A percentile compares a stretch with the other conserved stretches of the same genome.
phyloP scores from a whole-genome alignment of 2,329 filamentous ascomycete genomes.

The Neonectria neomacrospora region DNA sequence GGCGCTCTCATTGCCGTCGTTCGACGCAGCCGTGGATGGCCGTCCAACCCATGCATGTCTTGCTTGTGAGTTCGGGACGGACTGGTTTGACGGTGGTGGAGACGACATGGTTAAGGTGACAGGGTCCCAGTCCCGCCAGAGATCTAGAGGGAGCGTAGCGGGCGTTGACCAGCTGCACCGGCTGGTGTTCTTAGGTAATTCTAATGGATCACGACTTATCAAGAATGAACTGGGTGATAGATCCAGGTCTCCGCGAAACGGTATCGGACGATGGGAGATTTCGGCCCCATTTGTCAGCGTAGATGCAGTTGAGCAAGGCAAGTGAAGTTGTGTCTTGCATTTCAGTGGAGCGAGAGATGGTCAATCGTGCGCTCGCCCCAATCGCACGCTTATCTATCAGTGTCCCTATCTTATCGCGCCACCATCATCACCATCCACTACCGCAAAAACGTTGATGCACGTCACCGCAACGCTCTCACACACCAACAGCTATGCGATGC shows the following conservation, averaged over 20 bases:
- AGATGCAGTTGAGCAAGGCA: background rate
- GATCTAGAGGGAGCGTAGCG: conserved; percentile 6
- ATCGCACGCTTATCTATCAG: background rate
- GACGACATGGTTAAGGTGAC: conserved; percentile 6
- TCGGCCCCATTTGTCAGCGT: background rate
- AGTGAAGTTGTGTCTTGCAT: background rate
- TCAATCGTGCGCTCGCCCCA: background rate
- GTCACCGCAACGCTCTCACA: conserved; percentile 6
- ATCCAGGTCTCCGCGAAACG: background rate
- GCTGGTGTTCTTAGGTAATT: conserved; percentile 18
- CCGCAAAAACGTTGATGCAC: conserved; percentile 24
- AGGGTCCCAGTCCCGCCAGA: too few relatives aligned
- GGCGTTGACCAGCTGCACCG: conserved; percentile 19
- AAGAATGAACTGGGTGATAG: background rate
- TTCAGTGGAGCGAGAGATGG: background rate
- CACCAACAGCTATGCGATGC: background rate
- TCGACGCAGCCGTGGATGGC: background rate
- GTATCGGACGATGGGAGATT: background rate
- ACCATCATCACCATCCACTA: background rate
- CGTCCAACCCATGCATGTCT: background rate
- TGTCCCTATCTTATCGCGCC: conserved; percentile 30
- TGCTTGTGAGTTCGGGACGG: conserved; percentile 4
- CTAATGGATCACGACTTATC: background rate
- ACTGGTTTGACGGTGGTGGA: conserved; percentile 19
- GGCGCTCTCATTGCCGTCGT: background rate